Evolutionary conservation across 78 protist species (phyloP), one percentile per base, ranked within the genome.

Genomic region (Isochrysis galbana): DNA sequence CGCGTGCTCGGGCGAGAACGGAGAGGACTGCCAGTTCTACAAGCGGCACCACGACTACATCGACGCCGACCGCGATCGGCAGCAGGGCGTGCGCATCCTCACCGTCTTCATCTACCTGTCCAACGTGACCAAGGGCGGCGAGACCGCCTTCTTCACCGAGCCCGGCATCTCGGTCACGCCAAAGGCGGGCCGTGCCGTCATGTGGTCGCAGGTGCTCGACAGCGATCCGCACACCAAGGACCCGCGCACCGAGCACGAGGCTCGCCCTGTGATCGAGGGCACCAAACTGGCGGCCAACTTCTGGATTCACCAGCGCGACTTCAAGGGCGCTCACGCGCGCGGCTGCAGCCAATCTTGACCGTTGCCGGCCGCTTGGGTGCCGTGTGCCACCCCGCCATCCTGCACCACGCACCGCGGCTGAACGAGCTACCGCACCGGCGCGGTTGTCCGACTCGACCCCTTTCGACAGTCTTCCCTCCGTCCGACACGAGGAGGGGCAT

Each of bases 261-360:
- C 83, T 39, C 41, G 25, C 46, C 83, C 83, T 5, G 83, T 72
- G 34, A 5, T n/a, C 25, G 41, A 21, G 41, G 87, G 87, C 22
- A 22, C 29, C 36, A 80, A 80, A 34, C 1, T 2, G 47, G 87
- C 55, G 38, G 87, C 87, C 0, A 82, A 45, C 41, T 22, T 32
- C 42, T 82, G 89, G 89, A 45, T 82, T 23, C 89, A 82, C 61
- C 69, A 45, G 25, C 38, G 11, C 41, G 89, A 82, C 89, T 82
- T 42, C 87, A 11, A 19, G n/a, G 19, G n/a, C 19, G n/a, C 67
- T 22, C 11, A 54, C 67, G n/a, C 19, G 67, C 19, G 67, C n/a
- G 67, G 67, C 19, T 54, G 67, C 67, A 54, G n/a, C 19, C n/a
- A 19, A 54, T 11, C 67, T 54, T 54, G n/a, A n/a, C n/a, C n/a